Base-by-base conservation (phyloP, 257 asterid species). In the Scutellaria baicalensis region DNA sequence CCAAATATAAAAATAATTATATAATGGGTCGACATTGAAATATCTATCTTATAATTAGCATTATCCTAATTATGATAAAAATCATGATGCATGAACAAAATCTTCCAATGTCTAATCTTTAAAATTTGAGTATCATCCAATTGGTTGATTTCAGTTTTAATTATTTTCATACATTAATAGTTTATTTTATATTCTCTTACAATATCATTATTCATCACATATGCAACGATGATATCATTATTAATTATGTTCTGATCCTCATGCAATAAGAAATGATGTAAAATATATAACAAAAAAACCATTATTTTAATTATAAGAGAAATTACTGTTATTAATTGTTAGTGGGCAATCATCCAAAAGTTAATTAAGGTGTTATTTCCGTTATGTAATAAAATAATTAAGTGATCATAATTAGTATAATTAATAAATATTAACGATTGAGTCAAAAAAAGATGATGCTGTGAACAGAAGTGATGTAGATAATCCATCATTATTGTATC, bases 371-470 rank as follows among this genome's bases (percentile, higher is more conserved):
- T 27, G 3, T 27, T n/a, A n/a, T n/a, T n/a, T n/a, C n/a, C 4
- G 33, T 2, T 27, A 27, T 27, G 33, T 27, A 49, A 13, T 33
- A 40, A 61, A 18, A 47, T 73, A 48, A 59, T 58, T 20, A 0
- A 11, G 14, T 31, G 21, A 66, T 57, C 48, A 23, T 31, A 38
- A 66, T 57, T 58, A 39, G 38, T 13, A 45, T 27, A 66, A 49
- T 70, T 61, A 59, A 11, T 69, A 18, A 11, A 64, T 49, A n/a
- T n/a, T n/a, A 27, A 49, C 40, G n/a, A 1, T 66, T 43, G 57
- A 65, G 79, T 75, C 51, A 74, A 73, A 71, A 1, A 64, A 77
- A 49, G 65, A 64, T 68, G 71, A 64, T 69, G 80, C 45, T 48
- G 68, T 45, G 52, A 69, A 63, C 54, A 63, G 73, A 79, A 27